Base-by-base conservation (phyloP, 371 early-diverging fungal genomes). In the Blakeslea trispora region DNA sequence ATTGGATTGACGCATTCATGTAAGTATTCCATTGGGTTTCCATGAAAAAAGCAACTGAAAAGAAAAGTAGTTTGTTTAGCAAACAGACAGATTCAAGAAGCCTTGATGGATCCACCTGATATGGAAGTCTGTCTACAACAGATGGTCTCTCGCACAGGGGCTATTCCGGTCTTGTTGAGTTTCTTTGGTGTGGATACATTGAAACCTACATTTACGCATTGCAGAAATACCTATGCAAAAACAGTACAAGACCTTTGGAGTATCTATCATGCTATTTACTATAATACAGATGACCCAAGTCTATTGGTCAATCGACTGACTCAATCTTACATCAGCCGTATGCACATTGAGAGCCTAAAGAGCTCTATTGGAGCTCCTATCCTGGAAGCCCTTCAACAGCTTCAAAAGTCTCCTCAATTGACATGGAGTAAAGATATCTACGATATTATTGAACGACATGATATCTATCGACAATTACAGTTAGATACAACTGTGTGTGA, bases 361-460 rank as follows among this genome's bases (percentile, higher is more conserved):
- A 42, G 67, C 21, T 59, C 75, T 10, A 52, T 88, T n/a, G 64
- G 76, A 0, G 10, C 72, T 7, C 86, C 83, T 1, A 52, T 88
- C 18, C 32, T 69, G 5, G 71, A 75, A 40, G 69, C 69, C 2
- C 52, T 88, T 5, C 60, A 77, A 24, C 7, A 61, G 7, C 68
- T 82, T 54, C 53, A 74, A 42, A 23, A 56, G 50, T 32, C 68
- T 45, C 81, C 86, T 15, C 54, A 69, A 3, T 45, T 67, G 45
- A 53, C 70, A 45, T 82, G 80, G 82, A 58, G 65, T 1, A 50
- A 53, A 1, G 70, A 75, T 19, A 71, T 75, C 2, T 85, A 84
- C 54, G 40, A 32, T 6, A 51, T 84, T 8, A 68, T 87, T 42
- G 89, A 80, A 22, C 65, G 90, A 54, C 70, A 82, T 42, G 91